phyloP scores from a whole-genome alignment of 805 yeast genomes.

The Komagataella pastoris region DNA sequence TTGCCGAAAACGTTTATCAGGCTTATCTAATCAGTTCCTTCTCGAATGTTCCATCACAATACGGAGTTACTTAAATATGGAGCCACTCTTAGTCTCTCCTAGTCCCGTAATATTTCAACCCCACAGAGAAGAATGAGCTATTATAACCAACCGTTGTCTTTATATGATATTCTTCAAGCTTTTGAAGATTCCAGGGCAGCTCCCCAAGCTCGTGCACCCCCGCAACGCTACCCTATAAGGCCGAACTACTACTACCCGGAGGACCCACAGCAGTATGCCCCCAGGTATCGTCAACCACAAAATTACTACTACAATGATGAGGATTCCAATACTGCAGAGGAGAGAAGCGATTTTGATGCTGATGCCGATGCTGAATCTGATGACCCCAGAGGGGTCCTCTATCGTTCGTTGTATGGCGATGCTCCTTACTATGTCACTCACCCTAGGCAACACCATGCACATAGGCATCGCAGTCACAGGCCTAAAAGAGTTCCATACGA shows the following conservation, averaged over 20 bases:
- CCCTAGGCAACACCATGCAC: not conserved
- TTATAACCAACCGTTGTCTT: not conserved
- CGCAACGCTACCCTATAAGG: not conserved
- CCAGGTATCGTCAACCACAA: not conserved
- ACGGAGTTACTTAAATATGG: not conserved
- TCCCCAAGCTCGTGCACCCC: not conserved
- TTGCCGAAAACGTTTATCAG: not conserved
- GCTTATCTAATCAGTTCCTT: not conserved
- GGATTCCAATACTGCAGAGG: not conserved
- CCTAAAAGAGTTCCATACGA: not conserved
- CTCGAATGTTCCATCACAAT: not conserved
- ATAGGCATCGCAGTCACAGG: not conserved
- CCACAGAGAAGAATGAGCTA: not conserved
- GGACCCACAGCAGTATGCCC: not conserved
- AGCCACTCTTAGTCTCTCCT: not conserved
- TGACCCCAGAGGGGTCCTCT: slow-evolving; percentile 1
- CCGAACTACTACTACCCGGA: not conserved
- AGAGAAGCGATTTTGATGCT: not conserved
- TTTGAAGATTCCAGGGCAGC: not conserved
- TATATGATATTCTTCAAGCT: not conserved
- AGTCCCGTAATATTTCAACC: not conserved
- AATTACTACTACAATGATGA: not conserved
- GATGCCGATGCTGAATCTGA: slow-evolving; percentile 1
- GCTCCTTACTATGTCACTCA: not conserved
- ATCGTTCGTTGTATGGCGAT: slow-evolving; percentile 1